phyloP scores from a whole-genome alignment of 495 filamentous ascomycete species.

The Neurospora sp. region DNA sequence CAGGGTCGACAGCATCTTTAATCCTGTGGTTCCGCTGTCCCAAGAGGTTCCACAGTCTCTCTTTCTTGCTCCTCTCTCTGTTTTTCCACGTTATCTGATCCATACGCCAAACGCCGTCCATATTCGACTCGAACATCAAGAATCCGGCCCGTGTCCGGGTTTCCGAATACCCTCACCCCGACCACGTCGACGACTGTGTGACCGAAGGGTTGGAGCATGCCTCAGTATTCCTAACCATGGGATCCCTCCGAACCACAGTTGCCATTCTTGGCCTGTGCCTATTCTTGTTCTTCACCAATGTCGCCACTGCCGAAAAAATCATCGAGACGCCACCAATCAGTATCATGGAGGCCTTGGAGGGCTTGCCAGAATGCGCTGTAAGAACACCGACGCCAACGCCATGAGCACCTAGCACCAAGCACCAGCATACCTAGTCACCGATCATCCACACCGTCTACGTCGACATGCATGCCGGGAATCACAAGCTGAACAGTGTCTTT shows the following conservation, averaged over 20 bases:
- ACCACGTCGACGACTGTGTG: background rate
- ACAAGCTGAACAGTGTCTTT: conserved; percentile 1
- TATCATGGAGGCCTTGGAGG: background rate
- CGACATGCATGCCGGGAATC: background rate
- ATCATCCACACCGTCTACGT: background rate
- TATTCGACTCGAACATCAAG: background rate
- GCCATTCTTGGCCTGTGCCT: conserved; percentile 8
- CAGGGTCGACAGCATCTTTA: background rate
- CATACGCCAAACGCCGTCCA: background rate
- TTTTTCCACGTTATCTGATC: background rate
- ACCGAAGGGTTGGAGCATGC: background rate
- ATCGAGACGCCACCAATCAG: background rate
- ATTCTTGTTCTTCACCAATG: background rate
- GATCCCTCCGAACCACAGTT: conserved; percentile 2
- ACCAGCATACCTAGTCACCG: background rate
- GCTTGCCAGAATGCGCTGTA: conserved; percentile 7
- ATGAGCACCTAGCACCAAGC: conserved; percentile 1
- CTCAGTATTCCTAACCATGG: conserved; percentile 1
- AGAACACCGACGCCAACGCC: background rate
- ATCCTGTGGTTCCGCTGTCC: background rate
- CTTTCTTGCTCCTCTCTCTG: background rate
- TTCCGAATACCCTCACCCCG: background rate
- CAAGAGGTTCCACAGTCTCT: background rate
- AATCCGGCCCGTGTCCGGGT: background rate
- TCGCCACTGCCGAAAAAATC: background rate